Base-by-base conservation (phyloP, 2,329 filamentous ascomycete genomes). In the Metarhizium anisopliae region DNA sequence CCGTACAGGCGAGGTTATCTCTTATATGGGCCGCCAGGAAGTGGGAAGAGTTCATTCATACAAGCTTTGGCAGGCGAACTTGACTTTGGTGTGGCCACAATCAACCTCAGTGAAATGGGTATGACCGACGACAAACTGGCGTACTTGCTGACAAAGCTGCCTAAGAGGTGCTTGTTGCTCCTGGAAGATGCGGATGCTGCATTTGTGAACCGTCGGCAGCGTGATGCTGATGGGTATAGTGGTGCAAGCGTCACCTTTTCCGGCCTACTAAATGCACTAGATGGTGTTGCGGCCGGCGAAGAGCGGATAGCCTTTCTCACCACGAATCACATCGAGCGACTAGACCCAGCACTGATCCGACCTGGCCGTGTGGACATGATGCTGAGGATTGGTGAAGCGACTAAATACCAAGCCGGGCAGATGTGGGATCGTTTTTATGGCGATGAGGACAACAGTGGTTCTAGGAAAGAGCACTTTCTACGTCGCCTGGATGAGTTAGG, bases 401-500 rank as follows among this genome's bases (percentile, higher is more conserved):
- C 89, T 2, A 79, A 84, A 57, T 87, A 89, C 68, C 94, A 97
- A 72, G 92, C 95, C 18, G 82, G 77, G 14, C 79, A 87, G 70
- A 88, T 99, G 74, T 99, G 93, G 91, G 87, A 95, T 69, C 84
- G 94, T 20, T 99, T 97, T 74, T 99, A 97, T 66, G 87, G 88
- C 4, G 89, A 95, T 38, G 75, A 90, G 29, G 92, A 96, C 66
- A 61, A 64, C 1, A 79, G 84, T 55, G 84, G 85, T 16, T 70
- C 73, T 6, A 81, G 84, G 20, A 84, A 84, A 63, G 73, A 80
- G 63, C 75, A 79, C 18, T 97, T 99, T 73, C 71, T 97, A 60
- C 67, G 77, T 25, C 83, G 82, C 58, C 80, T 95, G 13, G 79
- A 84, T 49, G 78, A 85, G 51, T 74, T 94, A 16, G 86, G 87